Conservation (phyloP, 768 basidiomycete genomes). For the Melanogaster broomeanus region DNA sequence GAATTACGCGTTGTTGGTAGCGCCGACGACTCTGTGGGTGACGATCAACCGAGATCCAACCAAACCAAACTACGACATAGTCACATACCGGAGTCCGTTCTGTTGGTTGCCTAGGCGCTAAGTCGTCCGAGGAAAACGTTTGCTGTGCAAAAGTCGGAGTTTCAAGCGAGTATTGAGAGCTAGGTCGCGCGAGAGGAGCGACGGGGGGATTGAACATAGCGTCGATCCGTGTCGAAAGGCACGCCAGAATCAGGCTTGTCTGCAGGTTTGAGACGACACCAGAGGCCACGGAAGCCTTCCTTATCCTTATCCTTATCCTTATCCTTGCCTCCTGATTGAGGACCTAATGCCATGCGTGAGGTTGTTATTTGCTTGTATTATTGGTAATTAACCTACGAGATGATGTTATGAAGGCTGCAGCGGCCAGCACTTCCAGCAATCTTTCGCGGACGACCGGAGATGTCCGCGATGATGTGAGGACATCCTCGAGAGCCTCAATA, state of each 20-base stretch:
- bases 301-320: slow-evolving; percentile 42
- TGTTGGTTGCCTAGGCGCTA: slow-evolving; percentile 27
- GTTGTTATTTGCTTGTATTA: not conserved
- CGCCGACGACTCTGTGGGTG: slow-evolving; percentile 16
- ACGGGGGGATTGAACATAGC: slow-evolving; percentile 75
- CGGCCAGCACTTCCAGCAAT: slow-evolving; percentile 78
- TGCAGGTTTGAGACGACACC: slow-evolving; percentile 76
- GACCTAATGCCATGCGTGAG: slow-evolving; percentile 15
- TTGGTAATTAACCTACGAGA: slow-evolving; percentile 17
- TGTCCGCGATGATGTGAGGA: slow-evolving; percentile 60
- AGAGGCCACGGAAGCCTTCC: slow-evolving; percentile 68
- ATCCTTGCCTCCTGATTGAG: slow-evolving; percentile 24
- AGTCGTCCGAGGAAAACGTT: slow-evolving; percentile 31
- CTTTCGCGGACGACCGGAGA: slow-evolving; percentile 82
- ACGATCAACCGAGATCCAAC: not conserved
- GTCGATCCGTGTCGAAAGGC: slow-evolving; percentile 76
- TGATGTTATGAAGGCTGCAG: slow-evolving; percentile 60
- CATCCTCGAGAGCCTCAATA: slow-evolving; percentile 75
- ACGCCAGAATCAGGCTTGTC: slow-evolving; percentile 86
- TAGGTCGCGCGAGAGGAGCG: slow-evolving; percentile 33
- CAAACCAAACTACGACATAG: not conserved
- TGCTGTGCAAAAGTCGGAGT: slow-evolving; percentile 43
- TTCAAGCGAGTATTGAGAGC: slow-evolving; percentile 30
- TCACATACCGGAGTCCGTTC: slow-evolving; percentile 21
- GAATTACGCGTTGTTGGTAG: slow-evolving; percentile 49